Base-by-base conservation (phyloP, 2,329 filamentous ascomycete genomes). In the Ophiognomonia clavigignenti-juglandacearum region DNA sequence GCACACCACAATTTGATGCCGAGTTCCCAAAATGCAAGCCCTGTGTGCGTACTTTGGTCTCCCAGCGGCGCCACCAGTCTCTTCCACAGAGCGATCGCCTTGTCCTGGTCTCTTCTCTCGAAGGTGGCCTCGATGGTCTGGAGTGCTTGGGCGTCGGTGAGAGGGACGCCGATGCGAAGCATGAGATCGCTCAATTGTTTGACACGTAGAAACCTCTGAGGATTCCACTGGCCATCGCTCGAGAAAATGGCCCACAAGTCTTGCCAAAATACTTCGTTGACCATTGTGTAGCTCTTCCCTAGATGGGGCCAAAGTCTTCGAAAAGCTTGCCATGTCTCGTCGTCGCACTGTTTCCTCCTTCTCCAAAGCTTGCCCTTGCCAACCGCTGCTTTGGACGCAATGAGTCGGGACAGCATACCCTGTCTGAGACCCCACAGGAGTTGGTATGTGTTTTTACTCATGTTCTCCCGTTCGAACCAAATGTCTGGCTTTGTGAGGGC, bases 121-220 rank as follows among this genome's bases (percentile, higher is more conserved):
- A 86, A 83, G 34, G 86, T 69, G 47, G 84, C 80, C 58, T 88
- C 82, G 26, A 90, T 80, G 26, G 82, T 82, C 23, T 84, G 66
- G 16, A 90, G 66, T 53, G 81, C 78, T 56, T 87, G 83, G 3
- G 70, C 61, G 4, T 74, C 71, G 11, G 65, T 71, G 43, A 90
- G 65, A 1, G 69, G 54, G 40, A 78, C 69, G 7, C 78, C 80
- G 16, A 77, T 75, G 5, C 75, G 72, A 46, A 73, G 70, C 72
- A 88, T 84, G 58, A 90, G 86, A 56, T 81, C 74, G 5, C 79
- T 73, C 3, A 92, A 70, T 26, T 71, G 66, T 49, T 77, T 77
- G 24, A 88, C 64, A 57, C 85, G 83, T 6, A 73, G 65, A 60
- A 85, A 73, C 24, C 81, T 77, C 53, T 80, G 70, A 37, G 74